Percentiles rank a stretch among this genome's conserved stretches.
These are phyloP conservation scores for Alternaria brassicicola DNA, from an alignment of 2,329 filamentous ascomycete genomes.

Conservation along the genomic window DNA sequence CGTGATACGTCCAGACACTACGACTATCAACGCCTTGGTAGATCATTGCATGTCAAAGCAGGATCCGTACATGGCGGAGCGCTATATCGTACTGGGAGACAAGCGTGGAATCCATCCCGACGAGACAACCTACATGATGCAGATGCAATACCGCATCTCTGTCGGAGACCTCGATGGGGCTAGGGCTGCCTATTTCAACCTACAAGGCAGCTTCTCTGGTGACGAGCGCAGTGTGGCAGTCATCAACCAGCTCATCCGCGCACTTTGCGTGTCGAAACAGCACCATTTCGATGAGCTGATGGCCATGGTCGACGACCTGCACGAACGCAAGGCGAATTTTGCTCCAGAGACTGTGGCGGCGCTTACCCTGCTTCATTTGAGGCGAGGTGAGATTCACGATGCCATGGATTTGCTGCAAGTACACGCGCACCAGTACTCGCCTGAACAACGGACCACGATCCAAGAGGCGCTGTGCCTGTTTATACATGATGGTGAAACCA, in stretches of 20 bases:
- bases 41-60: conserved; percentile 72
- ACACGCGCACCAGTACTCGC: conserved; percentile 72
- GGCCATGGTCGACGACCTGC: conserved; percentile 73
- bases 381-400: conserved; percentile 76
- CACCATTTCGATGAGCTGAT: conserved; percentile 74
- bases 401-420: conserved; percentile 82
- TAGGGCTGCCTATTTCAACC: conserved; percentile 66
- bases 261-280: conserved; percentile 65
- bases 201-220: conserved; percentile 63
- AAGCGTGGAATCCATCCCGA: conserved; percentile 71
- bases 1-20: conserved; percentile 63
- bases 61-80: conserved; percentile 74
- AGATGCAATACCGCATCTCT: conserved; percentile 77
- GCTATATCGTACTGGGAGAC: conserved; percentile 70
- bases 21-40: conserved; percentile 79
- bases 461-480: conserved; percentile 70
- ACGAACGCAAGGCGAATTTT: conserved; percentile 70
- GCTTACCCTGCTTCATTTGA: conserved; percentile 75
- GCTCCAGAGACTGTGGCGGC: conserved; percentile 76
- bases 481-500: conserved; percentile 69
- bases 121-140: conserved; percentile 71
- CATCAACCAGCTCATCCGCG: conserved; percentile 74
- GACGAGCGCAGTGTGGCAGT: conserved; percentile 65
- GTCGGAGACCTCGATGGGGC: conserved; percentile 75
- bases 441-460: conserved; percentile 70